phyloP scores from a whole-genome alignment of 352 stramenopile species.

The Phytophthora pseudosyringae region DNA sequence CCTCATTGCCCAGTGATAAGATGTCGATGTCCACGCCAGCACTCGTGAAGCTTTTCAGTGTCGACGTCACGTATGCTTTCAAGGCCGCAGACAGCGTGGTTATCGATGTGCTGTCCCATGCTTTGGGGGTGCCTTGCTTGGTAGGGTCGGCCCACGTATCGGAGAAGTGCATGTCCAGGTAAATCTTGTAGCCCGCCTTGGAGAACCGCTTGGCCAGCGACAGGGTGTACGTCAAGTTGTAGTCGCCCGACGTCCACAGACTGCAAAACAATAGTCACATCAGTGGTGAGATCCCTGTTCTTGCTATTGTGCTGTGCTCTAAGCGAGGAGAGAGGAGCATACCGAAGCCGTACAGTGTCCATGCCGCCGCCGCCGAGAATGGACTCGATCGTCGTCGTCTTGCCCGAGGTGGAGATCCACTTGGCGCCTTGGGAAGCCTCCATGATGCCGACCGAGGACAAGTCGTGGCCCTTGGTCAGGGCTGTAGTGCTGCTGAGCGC shows the following conservation, averaged over 20 bases:
- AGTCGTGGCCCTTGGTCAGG: slow-evolving; percentile 42
- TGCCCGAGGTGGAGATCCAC: slow-evolving; percentile 37
- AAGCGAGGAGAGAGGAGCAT: not conserved
- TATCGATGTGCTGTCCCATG: slow-evolving; percentile 35
- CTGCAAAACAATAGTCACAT: slow-evolving; percentile 3
- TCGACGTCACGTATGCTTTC: slow-evolving; percentile 40
- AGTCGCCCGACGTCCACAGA: slow-evolving; percentile 39
- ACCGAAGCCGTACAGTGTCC: slow-evolving; percentile 41
- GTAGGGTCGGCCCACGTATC: slow-evolving; percentile 44
- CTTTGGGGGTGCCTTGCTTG: slow-evolving; percentile 30
- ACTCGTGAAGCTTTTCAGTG: slow-evolving; percentile 38
- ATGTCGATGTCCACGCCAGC: slow-evolving; percentile 39
- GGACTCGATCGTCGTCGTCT: slow-evolving; percentile 38
- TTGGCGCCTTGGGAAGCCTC: slow-evolving; percentile 33
- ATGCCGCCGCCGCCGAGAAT: slow-evolving; percentile 42
- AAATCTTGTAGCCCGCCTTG: slow-evolving; percentile 46
- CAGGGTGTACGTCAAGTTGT: slow-evolving; percentile 40
- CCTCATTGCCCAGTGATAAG: slow-evolving; percentile 41
- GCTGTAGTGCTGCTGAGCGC: slow-evolving; percentile 9
- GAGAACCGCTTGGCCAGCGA: slow-evolving; percentile 33
- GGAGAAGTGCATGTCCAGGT: slow-evolving; percentile 45
- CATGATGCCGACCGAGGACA: slow-evolving; percentile 43
- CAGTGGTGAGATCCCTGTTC: not conserved
- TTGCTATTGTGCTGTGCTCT: not conserved
- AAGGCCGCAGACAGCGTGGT: slow-evolving; percentile 24